Base-by-base conservation (phyloP, 768 basidiomycete genomes). In the Hortiboletus flavorubellus region DNA sequence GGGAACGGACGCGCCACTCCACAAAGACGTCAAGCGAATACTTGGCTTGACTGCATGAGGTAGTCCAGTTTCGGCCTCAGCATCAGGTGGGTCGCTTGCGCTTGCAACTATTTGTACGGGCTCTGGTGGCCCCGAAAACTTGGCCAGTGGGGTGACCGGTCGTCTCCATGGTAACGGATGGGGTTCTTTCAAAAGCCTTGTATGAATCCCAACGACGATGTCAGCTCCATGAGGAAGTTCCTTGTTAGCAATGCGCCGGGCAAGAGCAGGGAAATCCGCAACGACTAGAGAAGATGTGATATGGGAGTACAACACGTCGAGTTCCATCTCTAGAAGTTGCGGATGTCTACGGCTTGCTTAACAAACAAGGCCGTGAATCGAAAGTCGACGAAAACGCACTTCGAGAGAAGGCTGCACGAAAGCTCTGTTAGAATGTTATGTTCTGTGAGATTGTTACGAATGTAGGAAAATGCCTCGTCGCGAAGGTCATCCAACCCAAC, bases 151-250 rank as follows among this genome's bases (percentile, higher is more conserved):
- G 10, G 31, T 8, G 4, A 15, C 23, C 7, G 12, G 7, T 1
- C 10, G 16, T 26, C 7, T 40, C 9, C 15, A 34, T 2, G 44
- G 15, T 8, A 21, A 31, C 11, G 51, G 50, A 12, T 45, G 46
- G 15, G 34, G 51, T 16, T 21, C 46, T 16, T 26, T 53, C 31
- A 64, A 9, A 12, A 64, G 4, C 41, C 63, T 62, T 2, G 45
- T 15, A 29, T 62, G 57, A 8, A 66, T 45, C 15, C 55, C 66
- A 34, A 59, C 21, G 12, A 68, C 40, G 45, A 68, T 60, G 3
- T 62, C 54, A 0, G 63, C 58, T 3, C 65, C 65, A 15, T 68
- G 65, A 3, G 46, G 54, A 9, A 68, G 29, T 15, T 56, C 58
- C 31, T 51, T 53, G 21, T 56, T 43, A 1, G 54, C 60, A 3